Base-by-base conservation (phyloP, 169 alveolate species). In the Plasmodium berghei region DNA sequence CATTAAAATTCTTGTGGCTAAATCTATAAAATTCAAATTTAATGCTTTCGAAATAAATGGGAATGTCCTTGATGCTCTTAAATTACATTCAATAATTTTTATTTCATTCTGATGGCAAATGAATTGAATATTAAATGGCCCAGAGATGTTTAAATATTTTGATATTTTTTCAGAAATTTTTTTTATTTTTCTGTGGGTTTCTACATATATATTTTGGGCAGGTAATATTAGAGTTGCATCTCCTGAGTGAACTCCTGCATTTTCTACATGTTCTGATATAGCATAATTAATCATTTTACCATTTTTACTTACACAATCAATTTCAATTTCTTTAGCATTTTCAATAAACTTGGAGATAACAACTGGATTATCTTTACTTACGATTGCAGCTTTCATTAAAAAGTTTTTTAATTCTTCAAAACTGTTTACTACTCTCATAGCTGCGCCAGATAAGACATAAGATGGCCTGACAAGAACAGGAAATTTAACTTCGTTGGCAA, bases 401-500 rank as follows among this genome's bases (percentile, higher is more conserved):
- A 92, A 95, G 66, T 73, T 87, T 45, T 94, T 95, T 66, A 94
- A 92, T 90, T 95, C 96, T 54, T 89, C 91, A 73, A 80, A 88
- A 59, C 95, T 88, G 22, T 80, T 85, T 16, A 96, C 96, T 58
- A 95, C 97, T 18, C 97, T 93, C 98, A 96, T 96, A 9, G 98
- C 97, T 0, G 97, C 98, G 2, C 98, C 98, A 2, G 96, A 93
- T 69, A 96, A 89, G 49, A 96, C 98, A 80, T 96, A 96, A 22
- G 98, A 96, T 9, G 98, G 98, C 34, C 98, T 89, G 72, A 95
- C 98, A 74, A 96, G 89, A 9, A 96, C 98, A 6, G 98, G 98
- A 75, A 92, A 96, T 34, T 77, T 63, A 16, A 80, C 94, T 80
- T 87, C 87, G 48, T 75, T 88, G 45, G 94, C 90, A 89, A 93